Evolutionary conservation across 352 stramenopile species (phyloP), one percentile per base, ranked within the genome.

Genomic region (Phytopythium cucurbitacearum): DNA sequence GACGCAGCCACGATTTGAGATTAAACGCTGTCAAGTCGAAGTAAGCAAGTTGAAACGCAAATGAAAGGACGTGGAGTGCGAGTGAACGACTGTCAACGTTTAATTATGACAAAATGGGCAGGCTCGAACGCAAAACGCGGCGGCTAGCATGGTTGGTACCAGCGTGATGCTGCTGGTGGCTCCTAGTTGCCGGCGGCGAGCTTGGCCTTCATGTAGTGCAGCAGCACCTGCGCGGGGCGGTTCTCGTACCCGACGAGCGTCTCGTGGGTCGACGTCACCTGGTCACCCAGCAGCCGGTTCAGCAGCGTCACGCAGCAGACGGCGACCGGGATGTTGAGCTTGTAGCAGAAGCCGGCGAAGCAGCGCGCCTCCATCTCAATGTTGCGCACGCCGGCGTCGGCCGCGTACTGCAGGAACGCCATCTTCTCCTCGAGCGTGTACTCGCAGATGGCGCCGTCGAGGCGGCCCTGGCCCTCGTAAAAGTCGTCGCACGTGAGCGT

Each of bases 401-500:
- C 65, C 32, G 74, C 70, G 36, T 63, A 69, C 39, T 86, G 58
- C 46, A 94, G 57, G 57, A 89, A 94, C 12, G 56, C 57, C 55
- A 91, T 75, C 62, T 91, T 91, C 62, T 94, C 79, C 35, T 94
- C 80, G 15, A 71, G 51, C 10, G 79, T 84, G 66, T 84, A 90
- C 58, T 91, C 80, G 60, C 79, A 89, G 56, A 91, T 86, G 40
- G 83, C 80, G 36, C 83, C 83, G 37, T 94, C 83, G n/a, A 94
- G 64, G 13, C 83, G 83, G 37, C 83, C 83, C 51, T 94, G 83
- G 40, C 76, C 82, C 43, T 91, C 82, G 66, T 94, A 94, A 40
- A 94, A 94, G 61, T 90, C 83, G 63, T 94, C 84, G 67, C 79
- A 88, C 43, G 73, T 88, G 38, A 94, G 74, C 44, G 83, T 94